Base-by-base conservation (phyloP, 345 rosid genomes). In the Eucalyptus tenuipes region DNA sequence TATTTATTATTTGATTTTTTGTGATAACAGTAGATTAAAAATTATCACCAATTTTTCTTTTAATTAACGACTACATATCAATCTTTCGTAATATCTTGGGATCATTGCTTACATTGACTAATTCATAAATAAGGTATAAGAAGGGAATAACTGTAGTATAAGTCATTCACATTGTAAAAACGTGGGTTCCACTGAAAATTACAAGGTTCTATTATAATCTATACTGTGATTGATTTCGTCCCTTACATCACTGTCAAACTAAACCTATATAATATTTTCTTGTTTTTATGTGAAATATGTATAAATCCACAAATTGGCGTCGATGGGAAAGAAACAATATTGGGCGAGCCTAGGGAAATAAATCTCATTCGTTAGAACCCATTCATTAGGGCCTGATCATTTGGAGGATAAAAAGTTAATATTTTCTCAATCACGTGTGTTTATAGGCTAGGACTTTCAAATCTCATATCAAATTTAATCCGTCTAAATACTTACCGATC, bases 11-110 rank as follows among this genome's bases (percentile, higher is more conserved):
- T 50, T 6, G 0, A 50, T 50, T 50, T 6, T 2, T 50, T 50
- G 0, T 0, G 1, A 1, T 50, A 16, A 50, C 0, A 50, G 0
- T 50, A 16, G 0, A 50, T 50, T 50, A 50, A 6, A 6, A 50
- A 16, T 50, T 50, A 6, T 50, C 53, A 3, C 20, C 20, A 50
- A 50, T 50, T 50, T 2, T 0, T 50, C 16, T 50, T 50, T 50
- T 16, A 49, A 49, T 50, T 3, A 29, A 13, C 5, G 17, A 61
- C 71, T 61, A 27, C 2, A 7, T 6, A 29, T 29, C 17, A 13
- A 29, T 13, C 71, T 29, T 29, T 31, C 6, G 2, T n/a, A n/a
- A 1, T 31, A 66, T n/a, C 42, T 66, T 5, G 11, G 1, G 12
- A 37, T 31, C 37, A 66, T 31, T 66, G 40, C 40, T 31, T n/a